Conservation (phyloP, 306 rosid genomes). For the Ceratonia siliqua region DNA sequence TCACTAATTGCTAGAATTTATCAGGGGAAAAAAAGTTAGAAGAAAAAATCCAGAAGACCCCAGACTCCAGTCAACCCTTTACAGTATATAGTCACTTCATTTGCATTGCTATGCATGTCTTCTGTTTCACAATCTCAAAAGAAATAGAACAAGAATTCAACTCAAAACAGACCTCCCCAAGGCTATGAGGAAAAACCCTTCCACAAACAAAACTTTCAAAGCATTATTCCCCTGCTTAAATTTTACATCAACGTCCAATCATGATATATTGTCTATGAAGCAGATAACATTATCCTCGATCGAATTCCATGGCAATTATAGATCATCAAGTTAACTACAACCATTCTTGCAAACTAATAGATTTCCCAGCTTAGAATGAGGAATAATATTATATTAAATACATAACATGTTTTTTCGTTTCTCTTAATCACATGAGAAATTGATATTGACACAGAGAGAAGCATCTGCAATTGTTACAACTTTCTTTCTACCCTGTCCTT, state of each 20-base stretch:
- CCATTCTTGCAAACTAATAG: neutral
- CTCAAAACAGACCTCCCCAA: neutral
- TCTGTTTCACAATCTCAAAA: neutral
- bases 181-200: neutral
- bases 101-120: neutral
- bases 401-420: neutral
- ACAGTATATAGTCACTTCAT: neutral
- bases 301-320: neutral
- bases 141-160: neutral
- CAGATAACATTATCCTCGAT: neutral
- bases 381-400: neutral
- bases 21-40: neutral
- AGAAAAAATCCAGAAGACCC: neutral
- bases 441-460: no score
- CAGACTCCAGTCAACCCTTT: neutral
- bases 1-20: neutral
- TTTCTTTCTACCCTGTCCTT: no score
- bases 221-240: neutral
- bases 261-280: no score
- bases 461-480: no score
- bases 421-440: neutral
- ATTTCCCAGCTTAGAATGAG: neutral
- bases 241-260: neutral
- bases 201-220: neutral
- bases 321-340: neutral